phyloP scores from a whole-genome alignment of 768 basidiomycete species.

The Suillus brevipes region DNA sequence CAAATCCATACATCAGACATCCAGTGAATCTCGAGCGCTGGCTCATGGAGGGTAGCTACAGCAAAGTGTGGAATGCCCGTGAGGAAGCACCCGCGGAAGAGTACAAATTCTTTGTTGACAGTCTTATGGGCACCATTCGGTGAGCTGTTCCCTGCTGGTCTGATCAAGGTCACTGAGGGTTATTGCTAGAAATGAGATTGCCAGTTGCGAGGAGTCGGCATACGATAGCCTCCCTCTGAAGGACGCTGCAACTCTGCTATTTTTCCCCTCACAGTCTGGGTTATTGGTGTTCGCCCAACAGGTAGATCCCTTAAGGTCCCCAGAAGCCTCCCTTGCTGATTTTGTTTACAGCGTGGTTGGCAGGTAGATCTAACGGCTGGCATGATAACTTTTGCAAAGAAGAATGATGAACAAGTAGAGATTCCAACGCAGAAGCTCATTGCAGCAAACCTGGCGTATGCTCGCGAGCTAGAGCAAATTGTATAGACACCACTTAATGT shows the following conservation, averaged over 20 bases:
- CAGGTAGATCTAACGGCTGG: constrained; percentile 70
- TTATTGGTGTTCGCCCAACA: constrained; percentile 79
- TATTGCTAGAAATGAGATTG: constrained; percentile 83
- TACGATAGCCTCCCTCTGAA: constrained; percentile 89
- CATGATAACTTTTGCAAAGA: constrained; percentile 76
- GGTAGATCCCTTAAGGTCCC: constrained; percentile 42
- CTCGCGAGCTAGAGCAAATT: constrained; percentile 88
- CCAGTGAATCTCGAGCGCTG: constrained; percentile 92
- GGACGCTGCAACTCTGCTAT: constrained; percentile 88
- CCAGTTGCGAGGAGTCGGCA: constrained; percentile 92
- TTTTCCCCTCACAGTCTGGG: constrained; percentile 84
- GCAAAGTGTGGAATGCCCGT: constrained; percentile 95
- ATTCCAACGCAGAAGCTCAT: constrained; percentile 87
- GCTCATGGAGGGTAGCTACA: constrained; percentile 99
- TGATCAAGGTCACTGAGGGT: constrained; percentile 10
- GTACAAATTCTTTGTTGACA: constrained; percentile 92
- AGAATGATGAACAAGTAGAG: constrained; percentile 78
- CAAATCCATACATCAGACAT: constrained; percentile 76
- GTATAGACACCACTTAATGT: constrained; percentile 48
- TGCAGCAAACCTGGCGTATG: constrained; percentile 72
- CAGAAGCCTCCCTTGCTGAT: not conserved
- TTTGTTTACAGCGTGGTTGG: constrained; percentile 69
- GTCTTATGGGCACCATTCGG: constrained; percentile 93
- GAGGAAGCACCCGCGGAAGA: constrained; percentile 92
- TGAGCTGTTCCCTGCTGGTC: constrained; percentile 32